Conservation (phyloP, 2,329 filamentous ascomycete genomes). For the Chaetomiaceae sp. region DNA sequence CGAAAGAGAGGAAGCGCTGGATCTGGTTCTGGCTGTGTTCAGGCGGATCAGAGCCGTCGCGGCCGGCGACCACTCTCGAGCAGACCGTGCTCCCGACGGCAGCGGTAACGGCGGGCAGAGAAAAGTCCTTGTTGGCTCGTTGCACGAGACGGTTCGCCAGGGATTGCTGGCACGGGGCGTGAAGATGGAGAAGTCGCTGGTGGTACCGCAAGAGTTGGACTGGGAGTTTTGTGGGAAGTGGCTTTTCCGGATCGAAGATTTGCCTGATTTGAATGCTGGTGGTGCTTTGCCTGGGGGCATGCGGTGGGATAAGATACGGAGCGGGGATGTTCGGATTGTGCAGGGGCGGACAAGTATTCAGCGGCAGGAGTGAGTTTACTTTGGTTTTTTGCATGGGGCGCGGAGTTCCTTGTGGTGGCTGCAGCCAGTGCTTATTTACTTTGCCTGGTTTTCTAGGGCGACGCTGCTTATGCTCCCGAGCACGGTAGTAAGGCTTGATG, state of each 20-base stretch:
- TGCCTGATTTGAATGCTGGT: constrained; percentile 28
- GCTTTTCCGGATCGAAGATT: constrained; percentile 46
- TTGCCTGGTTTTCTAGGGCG: constrained; percentile 23
- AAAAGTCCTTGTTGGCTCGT: constrained; percentile 34
- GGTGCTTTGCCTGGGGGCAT: constrained; percentile 43
- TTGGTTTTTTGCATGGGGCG: no score
- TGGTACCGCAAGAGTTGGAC: constrained; percentile 15
- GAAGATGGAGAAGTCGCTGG: constrained; percentile 22
- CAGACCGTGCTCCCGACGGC: no score
- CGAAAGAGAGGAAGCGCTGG: not conserved
- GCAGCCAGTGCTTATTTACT: no score
- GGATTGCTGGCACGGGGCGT: constrained; percentile 29
- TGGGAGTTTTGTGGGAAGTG: constrained; percentile 52
- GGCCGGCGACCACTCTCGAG: no score
- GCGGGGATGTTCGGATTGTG: constrained; percentile 54
- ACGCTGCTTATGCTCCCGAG: constrained; percentile 44
- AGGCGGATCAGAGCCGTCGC: constrained; percentile 29
- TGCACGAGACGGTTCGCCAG: constrained; percentile 36
- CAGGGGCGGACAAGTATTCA: constrained; percentile 53
- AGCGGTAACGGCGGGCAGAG: no score
- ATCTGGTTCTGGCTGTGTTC: constrained; percentile 31
- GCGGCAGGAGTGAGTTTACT: constrained; percentile 44
- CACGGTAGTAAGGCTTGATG: constrained; percentile 41
- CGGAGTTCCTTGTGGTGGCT: no score
- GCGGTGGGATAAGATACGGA: constrained; percentile 49